Percentiles rank a stretch among this genome's conserved stretches.
Evolutionary conservation across 768 basidiomycete genomes (phyloP).

Genomic region (Obba rivulosa): DNA sequence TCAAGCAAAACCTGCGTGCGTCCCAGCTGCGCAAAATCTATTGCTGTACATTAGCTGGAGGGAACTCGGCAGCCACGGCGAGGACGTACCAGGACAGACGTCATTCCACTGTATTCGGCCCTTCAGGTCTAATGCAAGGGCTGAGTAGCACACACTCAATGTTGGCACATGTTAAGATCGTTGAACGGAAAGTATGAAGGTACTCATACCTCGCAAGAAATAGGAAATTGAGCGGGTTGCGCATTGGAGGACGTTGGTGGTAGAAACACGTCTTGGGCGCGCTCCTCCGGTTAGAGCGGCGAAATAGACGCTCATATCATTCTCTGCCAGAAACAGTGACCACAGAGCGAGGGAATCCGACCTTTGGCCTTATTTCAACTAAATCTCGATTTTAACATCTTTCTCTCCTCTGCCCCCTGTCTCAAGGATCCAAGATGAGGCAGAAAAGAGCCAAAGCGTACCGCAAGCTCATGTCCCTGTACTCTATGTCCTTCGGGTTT

Average conservation of each 20-base stretch:
- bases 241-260: slow-evolving; percentile 11
- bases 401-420: background rate
- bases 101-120: slow-evolving; percentile 71
- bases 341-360: too few relatives aligned
- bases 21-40: slow-evolving; percentile 37
- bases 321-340: background rate
- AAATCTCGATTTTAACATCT: too few relatives aligned
- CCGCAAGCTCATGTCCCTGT: slow-evolving; percentile 89
- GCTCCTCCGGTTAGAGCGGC: background rate
- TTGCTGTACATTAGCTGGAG: background rate
- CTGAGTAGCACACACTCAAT: slow-evolving; percentile 21
- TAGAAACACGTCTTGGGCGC: background rate
- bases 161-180: background rate
- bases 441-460: slow-evolving; percentile 96
- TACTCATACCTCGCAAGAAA: slow-evolving; percentile 12
- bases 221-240: slow-evolving; percentile 10
- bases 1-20: slow-evolving; percentile 58
- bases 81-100: slow-evolving; percentile 50
- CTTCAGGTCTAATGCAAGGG: slow-evolving; percentile 46
- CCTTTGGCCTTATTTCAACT: too few relatives aligned
- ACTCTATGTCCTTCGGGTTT: slow-evolving; percentile 84
- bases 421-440: slow-evolving; percentile 53
- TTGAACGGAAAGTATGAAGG: background rate
- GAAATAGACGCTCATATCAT: background rate
- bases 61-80: background rate